Conservation (phyloP, 2,329 filamentous ascomycete genomes). For the Cercospora sesami region DNA sequence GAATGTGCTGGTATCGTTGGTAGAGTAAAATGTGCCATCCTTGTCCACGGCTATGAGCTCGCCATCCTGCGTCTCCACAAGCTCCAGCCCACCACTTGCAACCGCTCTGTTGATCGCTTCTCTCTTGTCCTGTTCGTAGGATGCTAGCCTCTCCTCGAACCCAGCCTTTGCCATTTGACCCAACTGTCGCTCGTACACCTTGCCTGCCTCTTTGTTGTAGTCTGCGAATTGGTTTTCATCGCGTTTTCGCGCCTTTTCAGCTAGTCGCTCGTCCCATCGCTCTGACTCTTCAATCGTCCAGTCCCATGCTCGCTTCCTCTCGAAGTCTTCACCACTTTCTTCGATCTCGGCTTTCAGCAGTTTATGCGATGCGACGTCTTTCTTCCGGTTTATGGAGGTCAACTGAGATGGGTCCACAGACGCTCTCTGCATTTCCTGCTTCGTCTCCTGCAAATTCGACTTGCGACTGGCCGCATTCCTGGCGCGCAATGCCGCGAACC, state of each 20-base stretch:
- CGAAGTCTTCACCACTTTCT: slow-evolving; percentile 84
- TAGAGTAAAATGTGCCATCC: slow-evolving; percentile 87
- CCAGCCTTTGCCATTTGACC: slow-evolving; percentile 63
- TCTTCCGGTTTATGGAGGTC: slow-evolving; percentile 76
- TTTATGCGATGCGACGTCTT: slow-evolving; percentile 86
- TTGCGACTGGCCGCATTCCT: slow-evolving; percentile 60
- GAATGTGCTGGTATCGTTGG: slow-evolving; percentile 74
- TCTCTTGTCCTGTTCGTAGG: slow-evolving; percentile 85
- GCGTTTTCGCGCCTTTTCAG: slow-evolving; percentile 77
- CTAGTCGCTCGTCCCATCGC: slow-evolving; percentile 85
- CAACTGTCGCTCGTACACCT: slow-evolving; percentile 91
- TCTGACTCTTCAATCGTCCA: slow-evolving; percentile 96
- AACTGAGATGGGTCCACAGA: slow-evolving; percentile 76
- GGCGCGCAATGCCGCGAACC: slow-evolving; percentile 84
- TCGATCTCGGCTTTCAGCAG: slow-evolving; percentile 89
- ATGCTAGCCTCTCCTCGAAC: slow-evolving; percentile 56
- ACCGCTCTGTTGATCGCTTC: slow-evolving; percentile 82
- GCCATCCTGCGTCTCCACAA: slow-evolving; percentile 92
- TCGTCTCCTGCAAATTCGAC: slow-evolving; percentile 78
- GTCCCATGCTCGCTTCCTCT: slow-evolving; percentile 97
- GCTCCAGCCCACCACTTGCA: slow-evolving; percentile 78
- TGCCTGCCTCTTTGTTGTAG: slow-evolving; percentile 81
- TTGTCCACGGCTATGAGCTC: slow-evolving; percentile 93
- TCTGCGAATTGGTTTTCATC: slow-evolving; percentile 90
- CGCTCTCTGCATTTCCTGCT: slow-evolving; percentile 76